These are phyloP conservation scores for Oemleria cerasiformis DNA, from an alignment of 306 rosid species.

Conservation along the genomic window DNA sequence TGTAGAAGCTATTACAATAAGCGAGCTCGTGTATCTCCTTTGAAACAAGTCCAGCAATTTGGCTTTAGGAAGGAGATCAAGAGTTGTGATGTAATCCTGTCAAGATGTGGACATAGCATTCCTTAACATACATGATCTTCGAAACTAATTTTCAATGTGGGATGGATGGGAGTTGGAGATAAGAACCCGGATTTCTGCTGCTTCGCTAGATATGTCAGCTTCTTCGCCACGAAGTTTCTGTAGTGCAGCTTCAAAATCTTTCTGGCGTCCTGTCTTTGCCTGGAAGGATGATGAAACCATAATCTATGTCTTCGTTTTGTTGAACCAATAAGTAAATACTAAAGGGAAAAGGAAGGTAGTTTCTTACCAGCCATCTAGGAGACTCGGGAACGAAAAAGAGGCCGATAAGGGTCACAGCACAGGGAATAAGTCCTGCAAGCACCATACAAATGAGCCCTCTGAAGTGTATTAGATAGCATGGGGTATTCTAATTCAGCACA, in stretches of 20 bases:
- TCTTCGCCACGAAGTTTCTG: slow-evolving; percentile 74
- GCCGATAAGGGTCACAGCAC: slow-evolving; percentile 68
- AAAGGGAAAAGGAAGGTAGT: not conserved
- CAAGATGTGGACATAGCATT: slow-evolving; percentile 11
- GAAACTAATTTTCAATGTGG: not conserved
- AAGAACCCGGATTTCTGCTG: slow-evolving; percentile 77
- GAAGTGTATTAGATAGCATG: not conserved
- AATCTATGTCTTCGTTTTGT: slow-evolving; percentile 5
- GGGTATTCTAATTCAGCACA: slow-evolving; percentile 11
- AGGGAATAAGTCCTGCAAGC: slow-evolving; percentile 72
- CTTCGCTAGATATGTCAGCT: slow-evolving; percentile 65
- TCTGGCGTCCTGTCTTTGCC: slow-evolving; percentile 63
- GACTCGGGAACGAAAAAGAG: slow-evolving; percentile 90
- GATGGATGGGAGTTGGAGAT: not conserved
- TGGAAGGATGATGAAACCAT: slow-evolving; percentile 26
- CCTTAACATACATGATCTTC: slow-evolving; percentile 13
- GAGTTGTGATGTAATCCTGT: slow-evolving; percentile 71
- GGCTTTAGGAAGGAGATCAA: slow-evolving; percentile 72
- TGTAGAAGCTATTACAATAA: slow-evolving; percentile 44
- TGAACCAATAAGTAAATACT: not conserved
- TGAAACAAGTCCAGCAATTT: slow-evolving; percentile 71
- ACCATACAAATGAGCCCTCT: slow-evolving; percentile 27
- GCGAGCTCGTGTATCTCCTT: slow-evolving; percentile 65
- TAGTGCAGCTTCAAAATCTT: slow-evolving; percentile 62
- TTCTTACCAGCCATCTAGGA: slow-evolving; percentile 95